Base-by-base conservation (phyloP, 2,329 filamentous ascomycete species). In the Aureobasidium sp. region DNA sequence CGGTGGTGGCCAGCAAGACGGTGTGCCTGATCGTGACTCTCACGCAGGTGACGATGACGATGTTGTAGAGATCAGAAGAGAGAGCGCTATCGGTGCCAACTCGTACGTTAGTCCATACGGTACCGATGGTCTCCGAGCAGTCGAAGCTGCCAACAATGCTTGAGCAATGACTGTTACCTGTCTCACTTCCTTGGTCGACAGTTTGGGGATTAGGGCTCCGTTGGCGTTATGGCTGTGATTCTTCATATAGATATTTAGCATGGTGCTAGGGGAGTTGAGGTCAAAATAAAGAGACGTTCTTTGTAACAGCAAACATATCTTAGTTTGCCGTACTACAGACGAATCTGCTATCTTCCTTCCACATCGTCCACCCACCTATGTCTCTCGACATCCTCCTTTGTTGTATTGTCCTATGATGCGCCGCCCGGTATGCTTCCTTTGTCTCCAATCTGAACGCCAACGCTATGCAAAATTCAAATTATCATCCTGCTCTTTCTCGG, bases 51-150 rank as follows among this genome's bases (percentile, higher is more conserved):
- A 44, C n/a, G 31, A 64, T 42, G 62, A 58, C 8, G 63, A 63
- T 41, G 62, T 62, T 12, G 53, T 37, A 20, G 61, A 62, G 8
- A 47, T 36, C 25, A 47, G 57, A 36, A 56, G 61, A 11, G 45
- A 42, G 27, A 62, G 60, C 48, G 64, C 59, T 20, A 55, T 55
- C 11, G 52, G 52, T 17, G 59, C 47, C 27, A 58, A 52, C 27
- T 51, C 52, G 9, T 62, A 63, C n/a, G 51, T 63, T 11, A 52
- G 51, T 31, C 67, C 68, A 0, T 69, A 67, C 52, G 67, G 67
- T 25, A 65, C 66, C 5, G 66, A 66, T 14, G 67, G 67, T 17
- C 56, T 69, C n/a, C 64, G 59, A 11, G 68, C 65, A 37, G 62
- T 68, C 31, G 65, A 63, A 5, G 67, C 66, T 29, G 53, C 60